phyloP scores from a whole-genome alignment of 257 asterid species.

The Verbena officinalis region DNA sequence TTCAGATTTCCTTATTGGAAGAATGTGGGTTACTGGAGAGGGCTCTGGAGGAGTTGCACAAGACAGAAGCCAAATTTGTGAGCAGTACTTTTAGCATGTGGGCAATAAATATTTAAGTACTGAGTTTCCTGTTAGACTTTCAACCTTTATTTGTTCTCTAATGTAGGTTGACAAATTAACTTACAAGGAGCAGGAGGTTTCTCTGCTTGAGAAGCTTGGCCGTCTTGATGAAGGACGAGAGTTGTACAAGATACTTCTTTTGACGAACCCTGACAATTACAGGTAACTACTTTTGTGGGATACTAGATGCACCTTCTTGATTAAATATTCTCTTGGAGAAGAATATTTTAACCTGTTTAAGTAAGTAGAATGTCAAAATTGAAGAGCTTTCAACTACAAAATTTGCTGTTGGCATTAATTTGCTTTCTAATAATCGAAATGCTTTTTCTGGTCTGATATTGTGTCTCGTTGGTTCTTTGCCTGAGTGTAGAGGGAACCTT shows the following conservation, averaged over 20 bases:
- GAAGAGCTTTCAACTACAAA: no score
- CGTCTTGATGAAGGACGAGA: constrained; percentile 78
- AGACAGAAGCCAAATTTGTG: constrained; percentile 84
- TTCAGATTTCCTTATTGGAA: constrained; percentile 81
- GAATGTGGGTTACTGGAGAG: constrained; percentile 85
- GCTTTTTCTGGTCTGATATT: no score
- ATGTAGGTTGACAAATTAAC: constrained; percentile 83
- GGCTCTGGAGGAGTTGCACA: constrained; percentile 90
- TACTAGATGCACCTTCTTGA: no score
- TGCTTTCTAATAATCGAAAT: no score
- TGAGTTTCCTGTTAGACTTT: constrained; percentile 1
- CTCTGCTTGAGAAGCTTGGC: constrained; percentile 84
- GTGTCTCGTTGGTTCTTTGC: no score
- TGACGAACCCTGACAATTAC: constrained; percentile 94
- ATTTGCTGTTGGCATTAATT: no score
- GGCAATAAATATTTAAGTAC: constrained; percentile 15
- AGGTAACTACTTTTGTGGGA: constrained; percentile 60
- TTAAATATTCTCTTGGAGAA: no score
- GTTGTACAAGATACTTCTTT: constrained; percentile 70
- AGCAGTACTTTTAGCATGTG: constrained; percentile 39
- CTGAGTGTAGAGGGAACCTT: no score
- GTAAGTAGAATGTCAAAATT: no score
- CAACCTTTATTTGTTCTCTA: constrained; percentile 30
- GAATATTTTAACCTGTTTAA: no score
- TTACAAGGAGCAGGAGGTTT: constrained; percentile 88